These are phyloP conservation scores for Xylaria sp. DNA, from an alignment of 2,329 filamentous ascomycete genomes.

Conservation along the genomic window DNA sequence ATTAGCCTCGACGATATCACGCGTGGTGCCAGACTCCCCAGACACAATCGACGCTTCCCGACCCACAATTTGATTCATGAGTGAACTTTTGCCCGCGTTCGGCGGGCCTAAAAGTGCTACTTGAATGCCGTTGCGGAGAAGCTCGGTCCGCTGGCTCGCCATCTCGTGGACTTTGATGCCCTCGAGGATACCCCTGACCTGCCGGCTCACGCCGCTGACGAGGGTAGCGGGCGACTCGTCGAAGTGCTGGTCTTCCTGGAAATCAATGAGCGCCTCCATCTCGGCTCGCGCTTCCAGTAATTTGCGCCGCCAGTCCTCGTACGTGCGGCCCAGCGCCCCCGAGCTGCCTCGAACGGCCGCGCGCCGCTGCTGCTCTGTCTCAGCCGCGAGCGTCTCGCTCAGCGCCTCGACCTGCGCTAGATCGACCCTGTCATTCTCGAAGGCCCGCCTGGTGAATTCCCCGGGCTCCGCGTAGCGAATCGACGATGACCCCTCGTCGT, in stretches of 20 bases:
- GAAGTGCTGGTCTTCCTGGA: slow-evolving; percentile 96
- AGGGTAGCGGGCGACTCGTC: slow-evolving; percentile 84
- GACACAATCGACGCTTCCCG: slow-evolving; percentile 96
- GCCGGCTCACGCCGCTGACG: slow-evolving; percentile 72
- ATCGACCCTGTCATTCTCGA: slow-evolving; percentile 85
- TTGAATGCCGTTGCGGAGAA: slow-evolving; percentile 85
- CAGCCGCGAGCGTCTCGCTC: slow-evolving; percentile 70
- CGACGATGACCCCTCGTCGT: slow-evolving; percentile 23
- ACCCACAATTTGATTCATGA: slow-evolving; percentile 90
- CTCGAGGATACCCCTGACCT: slow-evolving; percentile 70
- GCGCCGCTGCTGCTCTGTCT: slow-evolving; percentile 93
- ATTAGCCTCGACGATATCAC: slow-evolving; percentile 92
- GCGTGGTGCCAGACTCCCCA: slow-evolving; percentile 88
- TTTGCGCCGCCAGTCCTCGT: slow-evolving; percentile 83
- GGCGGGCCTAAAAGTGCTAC: slow-evolving; percentile 90
- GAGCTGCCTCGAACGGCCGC: slow-evolving; percentile 84
- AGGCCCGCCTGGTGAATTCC: slow-evolving; percentile 93
- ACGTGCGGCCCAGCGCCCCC: slow-evolving; percentile 75
- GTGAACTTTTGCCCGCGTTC: slow-evolving; percentile 93
- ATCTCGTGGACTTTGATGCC: slow-evolving; percentile 76
- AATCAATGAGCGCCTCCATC: slow-evolving; percentile 95
- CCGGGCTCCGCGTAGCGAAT: slow-evolving; percentile 93
- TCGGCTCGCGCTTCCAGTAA: slow-evolving; percentile 87
- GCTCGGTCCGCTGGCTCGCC: slow-evolving; percentile 83
- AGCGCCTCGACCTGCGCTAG: slow-evolving; percentile 83